Evolutionary conservation across 106 monocot genomes (phyloP).

Genomic region (Dioscorea alata): DNA sequence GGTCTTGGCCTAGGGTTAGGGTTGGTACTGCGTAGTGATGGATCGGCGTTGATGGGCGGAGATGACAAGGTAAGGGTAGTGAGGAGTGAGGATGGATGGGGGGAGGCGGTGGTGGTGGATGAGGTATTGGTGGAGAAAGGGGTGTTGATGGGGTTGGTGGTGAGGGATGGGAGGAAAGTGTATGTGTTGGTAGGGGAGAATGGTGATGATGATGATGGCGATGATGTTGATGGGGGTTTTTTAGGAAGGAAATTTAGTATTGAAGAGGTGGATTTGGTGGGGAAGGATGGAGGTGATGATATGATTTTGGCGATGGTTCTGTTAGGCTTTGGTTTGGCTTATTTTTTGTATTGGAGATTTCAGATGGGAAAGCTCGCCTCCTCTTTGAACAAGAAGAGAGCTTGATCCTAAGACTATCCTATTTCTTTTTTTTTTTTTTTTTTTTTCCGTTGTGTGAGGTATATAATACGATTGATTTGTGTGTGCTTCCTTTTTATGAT

Average conservation of each 20-base stretch:
- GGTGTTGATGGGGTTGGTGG: constrained; percentile 22
- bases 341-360: constrained; percentile 82
- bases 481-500: too few species aligned
- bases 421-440: too few species aligned
- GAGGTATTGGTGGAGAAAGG: constrained; percentile 30
- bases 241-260: constrained; percentile 15
- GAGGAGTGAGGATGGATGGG: constrained; percentile 48
- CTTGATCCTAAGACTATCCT: constrained; percentile 3
- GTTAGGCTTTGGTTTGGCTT: constrained; percentile 58
- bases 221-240: constrained; percentile 8
- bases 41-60: constrained; percentile 33
- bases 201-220: constrained; percentile 7
- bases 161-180: constrained; percentile 41
- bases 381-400: constrained; percentile 74
- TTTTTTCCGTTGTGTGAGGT: too few species aligned
- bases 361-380: constrained; percentile 72
- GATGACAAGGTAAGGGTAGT: constrained; percentile 14
- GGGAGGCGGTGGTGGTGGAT: constrained; percentile 32
- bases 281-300: constrained; percentile 56
- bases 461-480: too few species aligned
- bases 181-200: constrained; percentile 31
- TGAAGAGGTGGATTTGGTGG: constrained; percentile 69
- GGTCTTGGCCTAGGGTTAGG: not conserved
- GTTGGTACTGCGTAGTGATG: constrained; percentile 31
- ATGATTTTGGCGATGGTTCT: constrained; percentile 56